Conservation (phyloP, 164 flowering plant species). For the Berberis thunbergii region DNA sequence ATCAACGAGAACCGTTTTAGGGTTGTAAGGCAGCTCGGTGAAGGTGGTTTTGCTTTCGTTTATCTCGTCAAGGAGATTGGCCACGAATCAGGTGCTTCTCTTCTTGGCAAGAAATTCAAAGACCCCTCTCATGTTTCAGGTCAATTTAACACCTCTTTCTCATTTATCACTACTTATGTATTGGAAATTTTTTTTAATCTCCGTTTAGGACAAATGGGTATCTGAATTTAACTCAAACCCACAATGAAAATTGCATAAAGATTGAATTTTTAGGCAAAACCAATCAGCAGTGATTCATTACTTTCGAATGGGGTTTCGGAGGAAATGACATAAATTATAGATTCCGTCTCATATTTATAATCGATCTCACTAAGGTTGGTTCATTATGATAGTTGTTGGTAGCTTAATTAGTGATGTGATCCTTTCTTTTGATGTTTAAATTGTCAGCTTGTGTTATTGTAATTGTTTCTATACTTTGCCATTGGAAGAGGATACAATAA, state of each 20-base stretch:
- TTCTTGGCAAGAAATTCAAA: conserved; percentile 57
- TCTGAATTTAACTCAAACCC: background rate
- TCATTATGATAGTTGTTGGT: too few relatives aligned
- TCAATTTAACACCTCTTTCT: conserved; percentile 10
- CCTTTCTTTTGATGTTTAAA: background rate
- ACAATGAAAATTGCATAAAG: background rate
- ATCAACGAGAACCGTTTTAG: conserved; percentile 92
- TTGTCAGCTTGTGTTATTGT: background rate
- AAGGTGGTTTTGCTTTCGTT: conserved; percentile 89
- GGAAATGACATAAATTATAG: too few relatives aligned
- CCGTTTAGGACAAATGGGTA: background rate
- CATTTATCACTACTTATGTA: background rate
- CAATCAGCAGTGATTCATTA: too few relatives aligned
- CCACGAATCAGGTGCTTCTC: conserved; percentile 29
- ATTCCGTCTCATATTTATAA: too few relatives aligned
- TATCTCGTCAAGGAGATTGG: conserved; percentile 69
- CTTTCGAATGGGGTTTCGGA: too few relatives aligned
- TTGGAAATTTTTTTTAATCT: background rate
- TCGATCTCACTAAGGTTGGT: too few relatives aligned
- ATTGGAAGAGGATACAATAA: background rate
- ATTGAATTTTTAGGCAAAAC: background rate
- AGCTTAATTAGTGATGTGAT: too few relatives aligned
- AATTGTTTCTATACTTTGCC: background rate
- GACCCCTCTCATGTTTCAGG: conserved; percentile 74
- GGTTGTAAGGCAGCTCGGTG: conserved; percentile 85